Percentiles rank a stretch among this genome's conserved stretches.
These are phyloP conservation scores for Gastrolobium villosum DNA, from an alignment of 306 rosid genomes.

Conservation along the genomic window DNA sequence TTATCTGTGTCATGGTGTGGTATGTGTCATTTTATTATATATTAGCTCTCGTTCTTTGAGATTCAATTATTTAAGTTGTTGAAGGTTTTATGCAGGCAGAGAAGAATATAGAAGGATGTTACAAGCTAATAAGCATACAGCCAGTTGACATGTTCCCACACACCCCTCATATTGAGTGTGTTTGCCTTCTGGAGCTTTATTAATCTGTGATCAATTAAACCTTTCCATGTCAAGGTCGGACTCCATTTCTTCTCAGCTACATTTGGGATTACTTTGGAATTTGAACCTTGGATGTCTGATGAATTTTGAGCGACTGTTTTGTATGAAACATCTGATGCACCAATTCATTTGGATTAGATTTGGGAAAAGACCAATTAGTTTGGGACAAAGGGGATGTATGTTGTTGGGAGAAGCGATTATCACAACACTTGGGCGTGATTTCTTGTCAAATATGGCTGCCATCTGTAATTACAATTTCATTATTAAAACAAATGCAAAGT, in stretches of 20 bases:
- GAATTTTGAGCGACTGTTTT: constrained; percentile 40
- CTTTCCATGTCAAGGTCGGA: constrained; percentile 47
- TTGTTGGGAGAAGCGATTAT: background rate
- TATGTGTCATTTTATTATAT: constrained; percentile 55
- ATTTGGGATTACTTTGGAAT: constrained; percentile 33
- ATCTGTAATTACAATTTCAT: constrained; percentile 30
- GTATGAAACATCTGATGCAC: constrained; percentile 37
- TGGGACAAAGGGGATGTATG: too few species aligned
- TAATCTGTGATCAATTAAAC: constrained; percentile 45
- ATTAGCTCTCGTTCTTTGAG: constrained; percentile 15
- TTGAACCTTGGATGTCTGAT: constrained; percentile 29
- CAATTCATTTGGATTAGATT: constrained; percentile 35
- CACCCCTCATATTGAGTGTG: constrained; percentile 97
- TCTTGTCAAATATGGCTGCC: constrained; percentile 28
- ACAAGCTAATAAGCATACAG: constrained; percentile 79
- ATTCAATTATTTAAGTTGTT: constrained; percentile 47
- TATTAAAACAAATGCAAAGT: constrained; percentile 26
- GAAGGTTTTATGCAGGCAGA: constrained; percentile 67
- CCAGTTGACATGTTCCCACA: constrained; percentile 99
- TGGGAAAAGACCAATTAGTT: constrained; percentile 15
- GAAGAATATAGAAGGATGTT: constrained; percentile 81
- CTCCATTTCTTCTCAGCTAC: constrained; percentile 35
- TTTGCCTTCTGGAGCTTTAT: constrained; percentile 84
- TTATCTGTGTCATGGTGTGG: constrained; percentile 97
- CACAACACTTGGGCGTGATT: background rate